A percentile compares a stretch with the other conserved stretches of the same genome.
phyloP scores from a whole-genome alignment of 495 filamentous ascomycete genomes.

The Penicillium cataractarum region DNA sequence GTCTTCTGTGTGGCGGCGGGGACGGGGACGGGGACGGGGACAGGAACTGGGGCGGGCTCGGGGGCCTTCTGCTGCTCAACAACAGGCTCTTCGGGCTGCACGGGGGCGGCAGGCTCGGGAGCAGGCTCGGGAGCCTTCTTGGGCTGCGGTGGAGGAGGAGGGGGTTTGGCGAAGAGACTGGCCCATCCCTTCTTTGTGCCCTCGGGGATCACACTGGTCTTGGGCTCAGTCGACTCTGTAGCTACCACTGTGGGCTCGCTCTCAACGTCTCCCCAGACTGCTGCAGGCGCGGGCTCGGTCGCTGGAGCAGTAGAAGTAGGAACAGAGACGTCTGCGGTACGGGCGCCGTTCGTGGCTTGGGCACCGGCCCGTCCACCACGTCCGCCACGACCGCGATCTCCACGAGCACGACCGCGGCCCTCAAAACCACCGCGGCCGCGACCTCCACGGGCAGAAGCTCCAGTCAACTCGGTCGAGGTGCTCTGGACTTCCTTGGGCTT shows the following conservation, averaged over 20 bases:
- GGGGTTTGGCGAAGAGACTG: slow-evolving; percentile 60
- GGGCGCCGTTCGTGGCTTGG: slow-evolving; percentile 55
- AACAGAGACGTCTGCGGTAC: slow-evolving; percentile 32
- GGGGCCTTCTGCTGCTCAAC: slow-evolving; percentile 26
- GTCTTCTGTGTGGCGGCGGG: slow-evolving; percentile 36
- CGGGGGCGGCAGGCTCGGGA: slow-evolving; percentile 32
- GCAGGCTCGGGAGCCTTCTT: slow-evolving; percentile 36
- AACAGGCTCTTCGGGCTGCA: slow-evolving; percentile 32
- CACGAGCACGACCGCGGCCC: slow-evolving; percentile 68
- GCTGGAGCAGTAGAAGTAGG: slow-evolving; percentile 30
- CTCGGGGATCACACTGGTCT: slow-evolving; percentile 49
- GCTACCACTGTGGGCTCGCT: slow-evolving; percentile 35
- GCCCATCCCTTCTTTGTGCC: slow-evolving; percentile 65
- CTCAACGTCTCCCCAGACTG: slow-evolving; percentile 31
- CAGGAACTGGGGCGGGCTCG: slow-evolving; percentile 33
- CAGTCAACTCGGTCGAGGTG: slow-evolving; percentile 49
- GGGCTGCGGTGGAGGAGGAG: slow-evolving; percentile 41
- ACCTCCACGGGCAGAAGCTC: slow-evolving; percentile 61
- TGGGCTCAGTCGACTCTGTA: slow-evolving; percentile 40
- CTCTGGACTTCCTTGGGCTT: slow-evolving; percentile 77
- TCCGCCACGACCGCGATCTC: slow-evolving; percentile 74
- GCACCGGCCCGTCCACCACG: slow-evolving; percentile 70
- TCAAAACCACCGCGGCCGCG: slow-evolving; percentile 70
- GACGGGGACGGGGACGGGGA: slow-evolving; percentile 28
- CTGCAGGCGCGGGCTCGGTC: slow-evolving; percentile 46